Base-by-base conservation (phyloP, 2,329 filamentous ascomycete species). In the Alternaria gaisen region DNA sequence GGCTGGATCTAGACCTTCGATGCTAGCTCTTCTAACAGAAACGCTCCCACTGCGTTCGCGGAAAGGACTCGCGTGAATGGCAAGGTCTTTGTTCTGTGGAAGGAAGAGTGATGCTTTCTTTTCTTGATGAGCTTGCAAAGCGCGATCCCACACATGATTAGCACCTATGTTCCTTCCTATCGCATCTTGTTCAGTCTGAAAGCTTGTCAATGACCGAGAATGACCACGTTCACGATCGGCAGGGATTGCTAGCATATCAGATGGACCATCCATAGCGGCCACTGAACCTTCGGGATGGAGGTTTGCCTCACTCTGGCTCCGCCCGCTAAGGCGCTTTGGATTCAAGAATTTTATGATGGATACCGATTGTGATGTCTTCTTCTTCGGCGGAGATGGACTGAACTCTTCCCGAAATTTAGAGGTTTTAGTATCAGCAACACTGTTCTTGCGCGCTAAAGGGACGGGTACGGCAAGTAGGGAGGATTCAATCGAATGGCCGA, bases 341-440 rank as follows among this genome's bases (percentile, higher is more conserved):
- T 70, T 72, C 6, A 78, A 38, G n/a, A 77, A 70, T 28, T 68
- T 75, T 56, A 74, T 70, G 22, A 77, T 67, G 1, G 75, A 74
- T 11, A 63, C 60, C 8, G 73, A 70, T 8, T 70, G 61, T 1
- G 64, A 64, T 12, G 66, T 54, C 36, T 61, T 75, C 56, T 73
- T 77, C 36, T 63, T 65, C 4, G 71, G 66, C 16, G 73, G 73
- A 7, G 74, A 68, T 2, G 71, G 73, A 40, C 72, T 76, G 61
- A 79, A 76, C 28, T 78, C 76, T 62, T 79, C 76, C 8, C 70
- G 69, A 30, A 79, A 79, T 32, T 74, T 77, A 1, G 75, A 77
- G 28, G 65, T 72, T 36, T 77, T 76, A 0, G 74, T 75, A 26
- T 67, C 66, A 5, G 72, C 71, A 14, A 75, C 69, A 28, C 74